Base-by-base conservation (phyloP, 2,329 filamentous ascomycete genomes). In the Monosporascus sp. region DNA sequence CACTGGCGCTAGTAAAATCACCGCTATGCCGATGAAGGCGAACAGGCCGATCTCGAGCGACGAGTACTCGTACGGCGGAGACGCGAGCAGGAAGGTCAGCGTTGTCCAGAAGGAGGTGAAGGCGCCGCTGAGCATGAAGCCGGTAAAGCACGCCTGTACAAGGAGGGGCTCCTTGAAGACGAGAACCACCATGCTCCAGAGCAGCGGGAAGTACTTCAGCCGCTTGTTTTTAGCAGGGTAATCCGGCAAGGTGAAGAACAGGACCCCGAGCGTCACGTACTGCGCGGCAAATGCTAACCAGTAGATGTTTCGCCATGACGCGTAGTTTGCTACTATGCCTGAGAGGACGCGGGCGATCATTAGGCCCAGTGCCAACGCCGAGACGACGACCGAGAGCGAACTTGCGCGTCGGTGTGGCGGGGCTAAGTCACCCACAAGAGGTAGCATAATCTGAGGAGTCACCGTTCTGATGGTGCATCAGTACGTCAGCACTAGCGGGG, bases 21-120 rank as follows among this genome's bases (percentile, higher is more conserved):
- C 81, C 0, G 77, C 81, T 14, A 94, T 82, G 1, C 88, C 89
- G 50, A 92, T 88, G 3, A 95, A 74, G 0, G 88, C 87, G 66
- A 94, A 94, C 5, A 94, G 75, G 0, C 89, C 89, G 49, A 94
- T 91, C 4, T 79, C 76, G 0, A 90, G 67, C 0, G 87, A 82
- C 0, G 77, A 72, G 65, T 88, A 92, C 51, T 78, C 68, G 64
- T 90, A 95, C 0, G 89, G 88, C 2, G 79, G 71, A 0, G 80
- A 85, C 0, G 87, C 81, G 18, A 95, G 80, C 5, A 94, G 77
- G 65, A 95, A 95, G 0, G 88, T 93, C 38, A 94, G 69, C 0
- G 89, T 93, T 0, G 86, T 89, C 86, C 86, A 89, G 73, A 85
- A 69, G 3, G 62, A 67, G 2, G 85, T 88, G 66, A 88, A 88